phyloP scores from a whole-genome alignment of 164 flowering plant species.

The Euptelea pleiosperma region DNA sequence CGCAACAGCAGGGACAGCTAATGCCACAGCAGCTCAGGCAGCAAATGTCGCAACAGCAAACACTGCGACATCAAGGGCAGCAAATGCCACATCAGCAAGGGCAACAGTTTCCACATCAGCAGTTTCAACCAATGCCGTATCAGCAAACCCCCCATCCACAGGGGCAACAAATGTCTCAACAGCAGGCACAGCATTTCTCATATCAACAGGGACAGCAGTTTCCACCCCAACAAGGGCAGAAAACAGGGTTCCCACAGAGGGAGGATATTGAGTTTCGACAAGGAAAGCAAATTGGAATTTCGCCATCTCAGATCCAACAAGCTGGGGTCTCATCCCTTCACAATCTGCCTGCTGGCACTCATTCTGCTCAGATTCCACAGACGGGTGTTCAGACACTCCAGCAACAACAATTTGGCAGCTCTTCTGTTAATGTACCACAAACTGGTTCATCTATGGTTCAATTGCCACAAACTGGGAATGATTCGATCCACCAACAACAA shows the following conservation, averaged over 20 bases:
- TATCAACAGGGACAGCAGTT: slow-evolving; percentile 42
- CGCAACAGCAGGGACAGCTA: slow-evolving; percentile 24
- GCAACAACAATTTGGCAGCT: slow-evolving; percentile 35
- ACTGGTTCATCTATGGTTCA: slow-evolving; percentile 34
- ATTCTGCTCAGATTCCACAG: slow-evolving; percentile 36
- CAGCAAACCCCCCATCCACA: slow-evolving; percentile 27
- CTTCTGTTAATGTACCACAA: slow-evolving; percentile 38
- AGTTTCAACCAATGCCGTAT: slow-evolving; percentile 34
- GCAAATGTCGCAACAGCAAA: slow-evolving; percentile 31
- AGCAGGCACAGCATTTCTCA: slow-evolving; percentile 35
- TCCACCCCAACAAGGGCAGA: slow-evolving; percentile 23
- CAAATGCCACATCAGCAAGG: slow-evolving; percentile 30
- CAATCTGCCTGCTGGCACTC: slow-evolving; percentile 30
- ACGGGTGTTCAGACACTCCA: slow-evolving; percentile 35
- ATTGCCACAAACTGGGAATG: slow-evolving; percentile 35
- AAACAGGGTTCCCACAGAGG: slow-evolving; percentile 34
- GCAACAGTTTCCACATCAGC: slow-evolving; percentile 31
- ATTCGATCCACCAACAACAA: slow-evolving; percentile 40
- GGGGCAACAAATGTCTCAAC: slow-evolving; percentile 34
- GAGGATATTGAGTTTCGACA: slow-evolving; percentile 47
- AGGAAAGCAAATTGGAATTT: slow-evolving; percentile 38
- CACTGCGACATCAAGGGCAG: slow-evolving; percentile 24
- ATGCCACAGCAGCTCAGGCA: slow-evolving; percentile 29
- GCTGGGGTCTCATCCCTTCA: slow-evolving; percentile 33
- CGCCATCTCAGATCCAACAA: too few species aligned